phyloP scores from a whole-genome alignment of 2,329 filamentous ascomycete genomes.

The Fusarium robinianum region DNA sequence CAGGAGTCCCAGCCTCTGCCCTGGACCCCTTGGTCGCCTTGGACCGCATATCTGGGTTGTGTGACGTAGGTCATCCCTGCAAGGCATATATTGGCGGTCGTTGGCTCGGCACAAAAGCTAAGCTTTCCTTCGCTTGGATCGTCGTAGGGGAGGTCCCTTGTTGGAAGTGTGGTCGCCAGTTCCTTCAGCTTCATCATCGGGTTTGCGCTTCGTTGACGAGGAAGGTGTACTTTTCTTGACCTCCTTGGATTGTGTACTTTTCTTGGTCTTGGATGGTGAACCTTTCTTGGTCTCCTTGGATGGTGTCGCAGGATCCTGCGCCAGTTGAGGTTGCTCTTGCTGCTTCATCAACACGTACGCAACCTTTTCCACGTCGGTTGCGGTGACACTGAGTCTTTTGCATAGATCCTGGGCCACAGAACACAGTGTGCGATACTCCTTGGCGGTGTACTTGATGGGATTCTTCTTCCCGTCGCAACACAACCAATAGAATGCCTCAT shows the following conservation, averaged over 20 bases:
- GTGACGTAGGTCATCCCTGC: too few relatives aligned
- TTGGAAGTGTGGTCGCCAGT: slow-evolving; percentile 21
- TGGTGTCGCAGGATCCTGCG: slow-evolving; percentile 1
- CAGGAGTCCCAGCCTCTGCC: too few relatives aligned
- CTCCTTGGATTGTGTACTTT: slow-evolving; percentile 6
- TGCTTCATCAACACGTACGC: slow-evolving; percentile 69
- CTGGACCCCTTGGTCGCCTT: too few relatives aligned
- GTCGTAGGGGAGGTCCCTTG: slow-evolving; percentile 23
- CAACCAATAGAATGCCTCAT: slow-evolving; percentile 77
- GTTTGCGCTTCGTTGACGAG: slow-evolving; percentile 32
- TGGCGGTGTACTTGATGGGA: slow-evolving; percentile 69
- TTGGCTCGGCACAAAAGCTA: slow-evolving; percentile 9
- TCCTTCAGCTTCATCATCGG: slow-evolving; percentile 7
- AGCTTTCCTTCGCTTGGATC: slow-evolving; percentile 33
- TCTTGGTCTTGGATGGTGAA: too few relatives aligned
- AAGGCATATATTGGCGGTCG: neutral
- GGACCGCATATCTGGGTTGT: too few relatives aligned
- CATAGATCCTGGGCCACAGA: slow-evolving; percentile 48
- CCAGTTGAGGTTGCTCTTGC: slow-evolving; percentile 14
- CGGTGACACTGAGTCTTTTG: slow-evolving; percentile 56
- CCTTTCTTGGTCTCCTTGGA: neutral
- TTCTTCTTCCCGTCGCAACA: slow-evolving; percentile 56
- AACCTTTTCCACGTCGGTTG: slow-evolving; percentile 69
- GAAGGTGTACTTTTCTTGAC: slow-evolving; percentile 10
- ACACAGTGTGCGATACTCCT: slow-evolving; percentile 68